A percentile compares a stretch with the other conserved stretches of the same genome.
phyloP scores from a whole-genome alignment of 1,284 basidiomycete species.

The Boletus semigastroideus region DNA sequence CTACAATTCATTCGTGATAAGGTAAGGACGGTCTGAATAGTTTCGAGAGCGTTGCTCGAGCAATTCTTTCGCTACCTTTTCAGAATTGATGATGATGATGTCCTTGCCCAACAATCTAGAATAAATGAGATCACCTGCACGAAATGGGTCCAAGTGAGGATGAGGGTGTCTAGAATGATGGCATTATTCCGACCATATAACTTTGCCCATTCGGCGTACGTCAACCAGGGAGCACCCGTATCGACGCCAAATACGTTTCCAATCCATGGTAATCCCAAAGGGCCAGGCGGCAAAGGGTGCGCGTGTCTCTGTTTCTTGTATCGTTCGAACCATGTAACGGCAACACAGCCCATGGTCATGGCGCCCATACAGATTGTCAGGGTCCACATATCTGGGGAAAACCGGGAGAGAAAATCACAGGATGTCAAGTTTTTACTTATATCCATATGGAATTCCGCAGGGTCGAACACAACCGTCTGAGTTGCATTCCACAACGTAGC shows the following conservation, averaged over 20 bases:
- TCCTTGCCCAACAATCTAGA: conserved; percentile 5
- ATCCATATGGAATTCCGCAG: too few species aligned
- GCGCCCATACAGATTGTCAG: too few species aligned
- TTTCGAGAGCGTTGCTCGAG: conserved; percentile 3
- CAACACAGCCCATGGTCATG: too few species aligned
- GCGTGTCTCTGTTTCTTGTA: too few species aligned
- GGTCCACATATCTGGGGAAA: too few species aligned
- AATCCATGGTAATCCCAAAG: conserved; percentile 5
- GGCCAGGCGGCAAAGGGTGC: conserved; percentile 5
- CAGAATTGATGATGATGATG: conserved; percentile 11
- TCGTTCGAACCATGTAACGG: too few species aligned
- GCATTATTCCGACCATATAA: background rate
- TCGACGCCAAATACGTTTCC: conserved; percentile 5
- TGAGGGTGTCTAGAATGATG: too few species aligned
- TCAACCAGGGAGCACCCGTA: conserved; percentile 2
- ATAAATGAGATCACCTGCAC: conserved; percentile 2
- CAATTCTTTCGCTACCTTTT: conserved; percentile 5
- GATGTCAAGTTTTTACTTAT: too few species aligned
- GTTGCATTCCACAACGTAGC: too few species aligned
- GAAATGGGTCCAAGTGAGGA: background rate
- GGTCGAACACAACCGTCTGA: too few species aligned
- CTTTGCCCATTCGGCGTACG: conserved; percentile 4
- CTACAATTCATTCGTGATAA: conserved; percentile 6
- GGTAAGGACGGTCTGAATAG: conserved; percentile 5
- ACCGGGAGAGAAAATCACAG: too few species aligned